Evolutionary conservation across 768 basidiomycete genomes (phyloP).

Genomic region (Boletus speciosus): DNA sequence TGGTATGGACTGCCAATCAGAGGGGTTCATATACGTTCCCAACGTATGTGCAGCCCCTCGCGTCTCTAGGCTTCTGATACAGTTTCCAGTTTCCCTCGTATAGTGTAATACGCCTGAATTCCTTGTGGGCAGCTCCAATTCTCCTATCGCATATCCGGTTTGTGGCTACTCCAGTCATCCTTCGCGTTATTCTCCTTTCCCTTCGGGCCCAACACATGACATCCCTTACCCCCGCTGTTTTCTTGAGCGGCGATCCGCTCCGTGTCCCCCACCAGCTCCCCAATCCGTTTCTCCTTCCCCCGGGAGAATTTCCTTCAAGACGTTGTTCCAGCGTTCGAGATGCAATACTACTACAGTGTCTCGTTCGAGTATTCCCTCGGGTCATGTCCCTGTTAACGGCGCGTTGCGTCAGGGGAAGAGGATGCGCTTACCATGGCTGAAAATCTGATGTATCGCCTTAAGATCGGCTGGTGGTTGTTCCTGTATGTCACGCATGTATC

Average conservation of each 20-base stretch:
- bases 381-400: constrained; percentile 21
- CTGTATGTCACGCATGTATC: constrained; percentile 25
- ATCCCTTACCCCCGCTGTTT: constrained; percentile 8
- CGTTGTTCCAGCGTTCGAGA: constrained; percentile 28
- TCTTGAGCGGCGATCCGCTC: constrained; percentile 17
- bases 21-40: constrained; percentile 30
- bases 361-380: constrained; percentile 12
- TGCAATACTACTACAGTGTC: constrained; percentile 18
- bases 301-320: constrained; percentile 22
- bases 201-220: constrained; percentile 1
- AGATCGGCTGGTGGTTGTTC: constrained; percentile 4
- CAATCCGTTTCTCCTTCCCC: constrained; percentile 14
- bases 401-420: constrained; percentile 27
- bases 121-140: constrained; percentile 30
- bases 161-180: constrained; percentile 29
- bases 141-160: constrained; percentile 29
- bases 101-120: constrained; percentile 30
- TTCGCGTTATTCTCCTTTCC: constrained; percentile 6
- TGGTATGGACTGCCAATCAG: neutral
- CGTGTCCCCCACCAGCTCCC: constrained; percentile 10
- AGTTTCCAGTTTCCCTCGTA: neutral
- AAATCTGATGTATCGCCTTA: constrained; percentile 21
- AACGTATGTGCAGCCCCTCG: constrained; percentile 14
- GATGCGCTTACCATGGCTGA: constrained; percentile 30
- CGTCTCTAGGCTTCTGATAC: neutral